These are phyloP conservation scores for Blastocystis sp. DNA, from an alignment of 352 stramenopile genomes.

Conservation along the genomic window DNA sequence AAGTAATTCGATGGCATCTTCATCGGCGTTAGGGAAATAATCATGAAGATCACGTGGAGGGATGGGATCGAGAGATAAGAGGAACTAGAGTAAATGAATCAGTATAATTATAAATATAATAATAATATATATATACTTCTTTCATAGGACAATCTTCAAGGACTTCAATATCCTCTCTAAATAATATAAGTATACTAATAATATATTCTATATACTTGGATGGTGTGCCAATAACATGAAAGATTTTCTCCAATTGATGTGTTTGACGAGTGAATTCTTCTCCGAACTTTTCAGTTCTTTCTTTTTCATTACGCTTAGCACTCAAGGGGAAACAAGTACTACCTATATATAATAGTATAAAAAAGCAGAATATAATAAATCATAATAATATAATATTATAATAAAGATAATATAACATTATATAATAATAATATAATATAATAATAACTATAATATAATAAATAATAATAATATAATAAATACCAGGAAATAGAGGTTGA, in stretches of 20 bases:
- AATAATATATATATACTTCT: background rate
- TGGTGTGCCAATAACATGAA: slow-evolving; percentile 42
- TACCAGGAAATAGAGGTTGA: slow-evolving; percentile 27
- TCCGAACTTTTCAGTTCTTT: slow-evolving; percentile 24
- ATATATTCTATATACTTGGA: too few relatives aligned
- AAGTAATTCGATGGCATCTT: slow-evolving; percentile 58
- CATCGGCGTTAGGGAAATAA: slow-evolving; percentile 51
- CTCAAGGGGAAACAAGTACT: slow-evolving; percentile 37
- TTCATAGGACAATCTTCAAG: slow-evolving; percentile 33
- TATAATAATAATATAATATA: too few relatives aligned
- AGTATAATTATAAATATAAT: too few relatives aligned
- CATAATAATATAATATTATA: too few relatives aligned
- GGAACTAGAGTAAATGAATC: too few relatives aligned
- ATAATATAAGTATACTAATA: too few relatives aligned
- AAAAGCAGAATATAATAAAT: too few relatives aligned
- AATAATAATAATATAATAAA: too few relatives aligned
- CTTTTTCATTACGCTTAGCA: slow-evolving; percentile 8
- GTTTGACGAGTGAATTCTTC: slow-evolving; percentile 31
- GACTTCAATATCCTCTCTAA: slow-evolving; percentile 7
- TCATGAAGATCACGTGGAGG: slow-evolving; percentile 40
- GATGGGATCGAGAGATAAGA: slow-evolving; percentile 9
- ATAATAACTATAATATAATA: too few relatives aligned
- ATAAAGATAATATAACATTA: too few relatives aligned
- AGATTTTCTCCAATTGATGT: slow-evolving; percentile 43
- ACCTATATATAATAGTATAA: background rate